phyloP scores from a whole-genome alignment of 108 stramenopile genomes.

The Cylindrotheca fusiformis region DNA sequence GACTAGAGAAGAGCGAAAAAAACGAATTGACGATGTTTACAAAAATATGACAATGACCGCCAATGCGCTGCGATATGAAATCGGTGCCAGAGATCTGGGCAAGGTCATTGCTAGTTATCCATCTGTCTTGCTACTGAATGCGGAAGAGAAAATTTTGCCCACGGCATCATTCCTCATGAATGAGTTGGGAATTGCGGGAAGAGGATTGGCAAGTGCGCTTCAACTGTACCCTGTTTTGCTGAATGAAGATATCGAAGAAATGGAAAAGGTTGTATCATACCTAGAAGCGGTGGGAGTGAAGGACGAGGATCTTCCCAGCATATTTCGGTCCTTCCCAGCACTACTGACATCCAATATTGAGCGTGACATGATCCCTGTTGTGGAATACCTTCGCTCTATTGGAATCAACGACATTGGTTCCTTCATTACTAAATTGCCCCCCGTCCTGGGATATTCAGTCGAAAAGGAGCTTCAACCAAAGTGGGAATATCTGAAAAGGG shows the following conservation, averaged over 20 bases:
- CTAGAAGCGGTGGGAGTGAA: conserved; percentile 47
- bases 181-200: conserved; percentile 58
- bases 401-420: conserved; percentile 67
- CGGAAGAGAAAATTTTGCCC: conserved; percentile 40
- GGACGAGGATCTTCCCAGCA: conserved; percentile 46
- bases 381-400: conserved; percentile 50
- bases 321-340: conserved; percentile 71
- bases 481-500: conserved; percentile 62
- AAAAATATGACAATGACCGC: conserved; percentile 57
- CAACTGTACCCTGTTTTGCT: conserved; percentile 61
- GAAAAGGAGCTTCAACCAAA: conserved; percentile 71
- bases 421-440: conserved; percentile 70
- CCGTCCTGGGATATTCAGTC: conserved; percentile 75
- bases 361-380: conserved; percentile 59
- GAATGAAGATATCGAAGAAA: conserved; percentile 41
- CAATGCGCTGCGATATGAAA: conserved; percentile 42
- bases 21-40: conserved; percentile 48
- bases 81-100: conserved; percentile 61
- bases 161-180: conserved; percentile 51
- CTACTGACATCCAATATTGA: conserved; percentile 55
- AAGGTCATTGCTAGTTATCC: conserved; percentile 70
- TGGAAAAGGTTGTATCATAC: conserved; percentile 45
- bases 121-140: conserved; percentile 54
- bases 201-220: conserved; percentile 59
- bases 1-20: conserved; percentile 4